These are phyloP conservation scores for Globisporangium polare DNA, from an alignment of 352 stramenopile species.

Conservation along the genomic window DNA sequence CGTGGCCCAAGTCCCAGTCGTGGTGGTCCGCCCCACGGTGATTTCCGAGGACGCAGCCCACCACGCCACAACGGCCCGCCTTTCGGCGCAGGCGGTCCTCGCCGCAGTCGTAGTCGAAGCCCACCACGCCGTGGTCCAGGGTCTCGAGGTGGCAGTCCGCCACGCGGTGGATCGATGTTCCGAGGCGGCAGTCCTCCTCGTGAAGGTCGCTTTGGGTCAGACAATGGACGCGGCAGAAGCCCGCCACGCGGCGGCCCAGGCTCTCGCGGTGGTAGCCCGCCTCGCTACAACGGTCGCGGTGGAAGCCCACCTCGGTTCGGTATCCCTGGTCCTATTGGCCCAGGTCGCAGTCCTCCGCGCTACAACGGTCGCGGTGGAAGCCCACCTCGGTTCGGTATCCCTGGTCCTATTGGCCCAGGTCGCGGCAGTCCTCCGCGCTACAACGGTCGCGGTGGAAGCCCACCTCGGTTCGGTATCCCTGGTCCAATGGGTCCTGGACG, in stretches of 20 bases:
- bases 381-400: not conserved
- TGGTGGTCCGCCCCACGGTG: conserved; percentile 8
- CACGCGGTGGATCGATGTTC: not conserved
- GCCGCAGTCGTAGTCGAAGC: conserved; percentile 18
- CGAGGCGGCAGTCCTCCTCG: conserved; percentile 3
- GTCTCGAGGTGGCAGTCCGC: conserved; percentile 5
- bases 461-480: not conserved
- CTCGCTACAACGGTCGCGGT: not conserved
- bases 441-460: not conserved
- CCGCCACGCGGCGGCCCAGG: conserved; percentile 1
- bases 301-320: not conserved
- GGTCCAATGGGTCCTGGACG: not conserved
- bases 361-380: not conserved
- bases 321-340: not conserved
- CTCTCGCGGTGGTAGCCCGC: not conserved
- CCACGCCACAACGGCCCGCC: conserved; percentile 15
- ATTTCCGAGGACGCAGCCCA: conserved; percentile 24
- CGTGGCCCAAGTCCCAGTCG: conserved; percentile 23
- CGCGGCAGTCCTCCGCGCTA: not conserved
- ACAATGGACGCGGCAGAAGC: conserved; percentile 5
- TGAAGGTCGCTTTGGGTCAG: conserved; percentile 3
- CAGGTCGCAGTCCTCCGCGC: not conserved
- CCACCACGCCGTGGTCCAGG: conserved; percentile 9
- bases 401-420: not conserved
- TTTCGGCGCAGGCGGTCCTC: conserved; percentile 15